Evolutionary conservation across 169 alveolate species (phyloP).

Genomic region (Plasmodium inui): DNA sequence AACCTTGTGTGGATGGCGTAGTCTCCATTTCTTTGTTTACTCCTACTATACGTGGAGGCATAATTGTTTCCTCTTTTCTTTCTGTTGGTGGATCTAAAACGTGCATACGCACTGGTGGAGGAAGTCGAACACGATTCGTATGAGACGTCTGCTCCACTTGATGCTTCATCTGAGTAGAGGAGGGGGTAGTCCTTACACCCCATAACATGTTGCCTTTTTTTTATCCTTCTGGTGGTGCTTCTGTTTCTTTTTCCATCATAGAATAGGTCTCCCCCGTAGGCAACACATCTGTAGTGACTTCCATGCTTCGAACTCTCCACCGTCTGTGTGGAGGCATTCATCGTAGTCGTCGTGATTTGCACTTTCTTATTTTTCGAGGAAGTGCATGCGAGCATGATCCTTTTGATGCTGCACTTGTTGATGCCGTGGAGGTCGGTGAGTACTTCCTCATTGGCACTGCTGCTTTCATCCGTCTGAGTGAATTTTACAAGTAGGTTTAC

Average conservation of each 20-base stretch:
- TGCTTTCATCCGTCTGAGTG: conserved; percentile 9
- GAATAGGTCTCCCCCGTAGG: not conserved
- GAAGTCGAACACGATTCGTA: not conserved
- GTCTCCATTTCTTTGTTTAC: not conserved
- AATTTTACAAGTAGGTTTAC: not conserved
- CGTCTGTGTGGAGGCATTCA: conserved; percentile 39
- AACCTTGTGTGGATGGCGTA: not conserved
- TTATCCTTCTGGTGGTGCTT: not conserved
- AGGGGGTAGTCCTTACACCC: not conserved
- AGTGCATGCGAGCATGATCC: conserved; percentile 33
- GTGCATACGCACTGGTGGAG: not conserved
- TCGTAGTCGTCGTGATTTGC: conserved; percentile 27
- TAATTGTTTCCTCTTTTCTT: too few relatives aligned
- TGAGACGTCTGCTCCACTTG: not conserved
- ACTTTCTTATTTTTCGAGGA: conserved; percentile 28
- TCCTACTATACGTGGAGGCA: too few relatives aligned
- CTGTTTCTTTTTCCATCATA: not conserved
- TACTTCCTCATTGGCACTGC: not conserved
- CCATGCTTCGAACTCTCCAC: not conserved
- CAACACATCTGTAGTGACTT: not conserved
- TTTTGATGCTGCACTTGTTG: conserved; percentile 15
- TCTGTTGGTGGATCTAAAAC: not conserved
- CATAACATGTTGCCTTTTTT: not conserved
- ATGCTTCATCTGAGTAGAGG: not conserved
- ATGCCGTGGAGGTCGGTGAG: conserved; percentile 34